Percentiles rank a stretch among this genome's conserved stretches.
These are phyloP conservation scores for Colletotrichum siamense DNA, from an alignment of 2,329 filamentous ascomycete genomes.

Conservation along the genomic window DNA sequence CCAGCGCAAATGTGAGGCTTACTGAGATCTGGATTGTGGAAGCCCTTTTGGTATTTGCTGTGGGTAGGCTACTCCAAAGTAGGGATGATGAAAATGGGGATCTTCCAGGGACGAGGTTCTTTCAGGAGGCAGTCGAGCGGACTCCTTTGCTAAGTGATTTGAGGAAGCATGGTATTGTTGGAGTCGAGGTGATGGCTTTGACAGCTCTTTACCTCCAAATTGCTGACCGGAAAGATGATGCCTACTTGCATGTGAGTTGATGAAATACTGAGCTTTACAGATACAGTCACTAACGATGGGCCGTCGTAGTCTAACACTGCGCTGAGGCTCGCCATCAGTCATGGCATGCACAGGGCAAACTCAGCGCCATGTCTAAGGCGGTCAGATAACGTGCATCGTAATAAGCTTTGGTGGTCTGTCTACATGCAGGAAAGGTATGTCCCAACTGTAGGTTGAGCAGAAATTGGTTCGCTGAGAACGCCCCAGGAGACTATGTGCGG, in stretches of 20 bases:
- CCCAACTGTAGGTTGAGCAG: accelerated
- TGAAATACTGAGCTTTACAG: accelerated
- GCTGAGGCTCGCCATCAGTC: slow-evolving; percentile 4
- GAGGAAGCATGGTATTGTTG: not conserved
- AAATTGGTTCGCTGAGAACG: not conserved
- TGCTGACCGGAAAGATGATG: slow-evolving; percentile 14
- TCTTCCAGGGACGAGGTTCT: not conserved
- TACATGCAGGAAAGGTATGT: slow-evolving; percentile 19
- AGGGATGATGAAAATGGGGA: not conserved
- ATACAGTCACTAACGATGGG: accelerated
- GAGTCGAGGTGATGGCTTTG: slow-evolving; percentile 8
- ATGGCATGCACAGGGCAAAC: not conserved
- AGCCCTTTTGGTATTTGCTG: slow-evolving; percentile 1
- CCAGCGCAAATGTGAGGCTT: not conserved
- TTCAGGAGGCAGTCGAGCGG: not conserved
- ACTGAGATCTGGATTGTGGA: slow-evolving; percentile 3
- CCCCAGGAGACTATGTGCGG: not conserved
- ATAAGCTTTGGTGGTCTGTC: slow-evolving; percentile 18
- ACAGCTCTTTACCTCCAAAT: slow-evolving; percentile 12
- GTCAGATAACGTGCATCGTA: not conserved
- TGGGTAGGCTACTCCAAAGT: not conserved
- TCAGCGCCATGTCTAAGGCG: not conserved
- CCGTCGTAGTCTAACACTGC: not conserved
- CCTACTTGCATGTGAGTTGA: slow-evolving; percentile 10
- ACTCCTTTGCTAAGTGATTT: not conserved